Evolutionary conservation across 2,329 filamentous ascomycete genomes (phyloP).

Genomic region (Nothomitra cinnamomea): DNA sequence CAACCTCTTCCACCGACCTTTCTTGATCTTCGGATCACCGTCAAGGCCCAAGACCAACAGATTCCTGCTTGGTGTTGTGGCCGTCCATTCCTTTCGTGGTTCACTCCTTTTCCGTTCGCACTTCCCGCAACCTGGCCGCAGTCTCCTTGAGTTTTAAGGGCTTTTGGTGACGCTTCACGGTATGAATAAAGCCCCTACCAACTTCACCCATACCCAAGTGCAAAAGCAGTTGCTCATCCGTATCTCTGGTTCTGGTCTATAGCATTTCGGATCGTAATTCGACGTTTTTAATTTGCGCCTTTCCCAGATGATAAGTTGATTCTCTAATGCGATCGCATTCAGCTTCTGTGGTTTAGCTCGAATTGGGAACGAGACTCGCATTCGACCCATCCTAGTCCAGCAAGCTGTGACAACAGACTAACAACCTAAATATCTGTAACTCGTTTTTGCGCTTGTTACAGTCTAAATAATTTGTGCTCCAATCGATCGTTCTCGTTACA

Average conservation of each 20-base stretch:
- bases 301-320: background rate
- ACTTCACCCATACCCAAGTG: background rate
- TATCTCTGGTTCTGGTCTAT: background rate
- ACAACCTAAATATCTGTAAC: background rate
- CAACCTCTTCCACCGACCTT: background rate
- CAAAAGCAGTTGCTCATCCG: background rate
- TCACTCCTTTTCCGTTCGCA: constrained; percentile 1
- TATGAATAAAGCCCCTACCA: background rate
- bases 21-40: constrained; percentile 4
- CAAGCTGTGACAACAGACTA: background rate
- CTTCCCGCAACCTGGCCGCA: background rate
- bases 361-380: background rate
- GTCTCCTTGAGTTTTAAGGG: background rate
- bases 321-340: background rate
- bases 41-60: constrained; percentile 5
- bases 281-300: background rate
- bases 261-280: background rate
- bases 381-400: background rate
- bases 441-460: too few relatives aligned
- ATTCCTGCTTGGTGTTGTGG: constrained; percentile 6
- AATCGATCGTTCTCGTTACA: too few relatives aligned
- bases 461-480: too few relatives aligned
- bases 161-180: constrained; percentile 2
- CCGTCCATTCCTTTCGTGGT: constrained; percentile 6
- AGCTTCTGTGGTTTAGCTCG: background rate